Percentiles rank a stretch among this genome's conserved stretches.
phyloP scores from a whole-genome alignment of 2,329 filamentous ascomycete genomes.

The Ceratocystis ficicola region DNA sequence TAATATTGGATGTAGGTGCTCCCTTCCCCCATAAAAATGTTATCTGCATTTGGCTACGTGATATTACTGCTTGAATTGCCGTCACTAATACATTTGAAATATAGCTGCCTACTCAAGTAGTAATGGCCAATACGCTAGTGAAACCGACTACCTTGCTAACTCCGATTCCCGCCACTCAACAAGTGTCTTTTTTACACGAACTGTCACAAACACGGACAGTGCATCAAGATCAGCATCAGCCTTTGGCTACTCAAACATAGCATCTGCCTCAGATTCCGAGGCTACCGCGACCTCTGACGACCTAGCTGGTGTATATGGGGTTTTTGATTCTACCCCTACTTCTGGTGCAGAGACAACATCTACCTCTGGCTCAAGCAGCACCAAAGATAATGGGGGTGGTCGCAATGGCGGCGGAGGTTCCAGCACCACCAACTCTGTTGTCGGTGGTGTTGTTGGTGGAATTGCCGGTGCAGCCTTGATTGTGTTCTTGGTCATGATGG shows the following conservation, averaged over 20 bases:
- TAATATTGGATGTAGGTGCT: conserved; percentile 16
- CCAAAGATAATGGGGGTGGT: neutral
- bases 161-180: conserved; percentile 7
- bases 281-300: conserved; percentile 8
- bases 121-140: neutral
- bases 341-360: conserved; percentile 24
- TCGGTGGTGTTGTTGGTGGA: conserved; percentile 46
- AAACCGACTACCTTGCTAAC: neutral
- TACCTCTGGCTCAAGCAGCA: conserved; percentile 3
- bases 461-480: conserved; percentile 48
- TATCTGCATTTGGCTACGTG: neutral
- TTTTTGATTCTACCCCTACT: conserved; percentile 22
- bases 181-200: conserved; percentile 13
- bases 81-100: neutral
- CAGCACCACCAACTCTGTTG: conserved; percentile 29
- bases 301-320: neutral
- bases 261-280: conserved; percentile 3
- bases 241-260: conserved; percentile 1
- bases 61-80: neutral
- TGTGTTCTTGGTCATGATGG: conserved; percentile 40
- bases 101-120: neutral
- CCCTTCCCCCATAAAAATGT: neutral
- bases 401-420: conserved; percentile 6
- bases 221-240: neutral
- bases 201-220: neutral